Base-by-base conservation (phyloP, 352 stramenopile species). In the Aphanomyces invadans region DNA sequence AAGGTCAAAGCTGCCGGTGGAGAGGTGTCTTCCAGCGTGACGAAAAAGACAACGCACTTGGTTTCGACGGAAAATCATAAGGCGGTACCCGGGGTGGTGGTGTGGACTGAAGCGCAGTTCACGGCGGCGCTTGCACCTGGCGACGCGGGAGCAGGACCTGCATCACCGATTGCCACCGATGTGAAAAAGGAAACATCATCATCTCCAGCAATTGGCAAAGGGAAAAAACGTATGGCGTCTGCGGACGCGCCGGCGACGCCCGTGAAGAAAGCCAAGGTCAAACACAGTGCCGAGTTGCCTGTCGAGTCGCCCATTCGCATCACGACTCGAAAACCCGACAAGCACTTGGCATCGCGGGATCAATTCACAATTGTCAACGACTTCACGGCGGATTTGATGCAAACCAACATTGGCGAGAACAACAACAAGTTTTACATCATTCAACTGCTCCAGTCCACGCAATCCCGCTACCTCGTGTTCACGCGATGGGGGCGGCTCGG, bases 371-470 rank as follows among this genome's bases (percentile, higher is more conserved):
- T 62, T 21, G 26, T 62, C 19, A 32, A 62, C 36, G 54, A 62
- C 29, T 62, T 44, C 25, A 25, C 19, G 7, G 46, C 54, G 3
- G 54, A 62, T 21, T 21, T 62, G 25, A 62, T 62, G 54, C 54
- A 62, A 21, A 48, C 54, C 10, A 62, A 62, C 32, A 33, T 62
- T 25, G 54, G 54, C 31, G 25, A 62, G 9, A 62, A 62, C 54
- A 62, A 62, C 54, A 62, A 62, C 54, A 62, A 62, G 54, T 62
- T 62, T 48, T 62, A 62, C 54, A 48, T 62, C n/a, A 48, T 62
- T 19, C 54, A 62, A 32, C 54, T 62, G 7, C 29, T 62, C 17
- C 52, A 60, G 25, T 39, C 52, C 25, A 60, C 29, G 54, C 11
- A 42, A 21, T 12, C 23, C 32, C 19, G 12, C 7, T 62, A 46